Base-by-base conservation (phyloP, 495 filamentous ascomycete species). In the Terfezia boudieri region DNA sequence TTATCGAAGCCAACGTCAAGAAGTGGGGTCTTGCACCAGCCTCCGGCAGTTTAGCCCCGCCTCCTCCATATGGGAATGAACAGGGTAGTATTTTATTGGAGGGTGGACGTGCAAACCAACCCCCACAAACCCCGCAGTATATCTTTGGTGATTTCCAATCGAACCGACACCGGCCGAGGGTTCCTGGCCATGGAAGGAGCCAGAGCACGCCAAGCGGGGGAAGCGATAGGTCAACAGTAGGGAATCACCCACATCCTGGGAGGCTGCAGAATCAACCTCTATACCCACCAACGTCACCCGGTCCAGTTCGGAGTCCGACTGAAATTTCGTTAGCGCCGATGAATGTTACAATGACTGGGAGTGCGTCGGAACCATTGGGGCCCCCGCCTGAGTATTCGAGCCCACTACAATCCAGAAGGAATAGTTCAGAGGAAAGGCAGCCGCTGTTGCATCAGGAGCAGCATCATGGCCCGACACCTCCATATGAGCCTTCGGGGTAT, bases 1-100 rank as follows among this genome's bases (percentile, higher is more conserved):
- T 95, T 63, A 96, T 98, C 64, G 90, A 98, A 69, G 90, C 86
- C 48, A 98, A 98, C 59, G 90, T 98, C 38, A 98, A 98, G 75
- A 96, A 95, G 74, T 96, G 90, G 90, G 90, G 90, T 8, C 70
- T 98, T 53, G 90, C 90, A 50, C 90, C 90, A 11, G 92, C 92
- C 76, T 93, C 88, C 1, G 90, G 90, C 43, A 92, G 84, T 63
- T 73, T 96, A 41, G 92, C 89, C 43, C 92, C 90, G 12, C 90
- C 90, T 36, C 90, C 90, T 48, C 92, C 90, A 5, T 98, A 98
- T 62, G 90, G 90, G 20, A 90, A 83, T 55, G 90, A 95, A 67
- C 85, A 93, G 65, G 90, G 90, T 53, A 93, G 85, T 61, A 94
- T 98, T 54, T 70, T 98, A 8, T 79, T 98, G 8, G 92, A 95